Evolutionary conservation across 441 rosid genomes (phyloP), one percentile per base, ranked within the genome.

Genomic region (Erysimum cheiri): DNA sequence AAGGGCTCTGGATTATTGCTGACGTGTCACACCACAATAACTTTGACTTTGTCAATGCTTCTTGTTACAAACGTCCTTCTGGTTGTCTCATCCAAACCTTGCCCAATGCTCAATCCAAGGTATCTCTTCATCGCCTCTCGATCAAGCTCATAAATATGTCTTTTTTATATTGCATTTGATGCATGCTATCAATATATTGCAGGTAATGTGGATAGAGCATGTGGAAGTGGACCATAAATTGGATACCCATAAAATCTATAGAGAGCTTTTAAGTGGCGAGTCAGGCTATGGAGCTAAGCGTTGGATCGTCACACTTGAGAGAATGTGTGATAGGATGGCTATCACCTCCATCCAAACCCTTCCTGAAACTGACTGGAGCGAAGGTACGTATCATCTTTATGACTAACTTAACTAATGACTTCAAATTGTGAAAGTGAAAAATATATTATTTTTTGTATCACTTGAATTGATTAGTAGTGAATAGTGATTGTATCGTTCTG

Each of bases 121-220:
- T 72, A 3, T 53, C 56, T 15, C 63, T 35, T 12, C 29, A 62
- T 33, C 11, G 24, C 44, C 29, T 43, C n/a, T 33, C 14, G 69
- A 43, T 43, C 13, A 64, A 60, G 11, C 26, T 50, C 56, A 49
- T 26, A 33, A 4, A 49, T 54, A 24, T 37, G 3, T 39, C 14
- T 3, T 44, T 44, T 44, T 44, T 44, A 47, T 3, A 47, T 19
- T 47, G 28, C 52, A 47, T 47, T 17, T 19, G 13, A 28, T 9
- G 12, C 44, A 13, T 46, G 49, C 40, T 26, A 46, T 28, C 22
- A 3, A 29, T 15, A 33, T 46, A 15, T 47, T 44, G 53, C 46
- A 89, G 97, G 85, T 92, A 14, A 86, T 79, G 6, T 92, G 96
- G 96, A 76, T 92, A 3, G 97, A 89, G 57, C 96, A 92, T 73